phyloP scores from a whole-genome alignment of 2,329 filamentous ascomycete species.

The Blastomyces parvus region DNA sequence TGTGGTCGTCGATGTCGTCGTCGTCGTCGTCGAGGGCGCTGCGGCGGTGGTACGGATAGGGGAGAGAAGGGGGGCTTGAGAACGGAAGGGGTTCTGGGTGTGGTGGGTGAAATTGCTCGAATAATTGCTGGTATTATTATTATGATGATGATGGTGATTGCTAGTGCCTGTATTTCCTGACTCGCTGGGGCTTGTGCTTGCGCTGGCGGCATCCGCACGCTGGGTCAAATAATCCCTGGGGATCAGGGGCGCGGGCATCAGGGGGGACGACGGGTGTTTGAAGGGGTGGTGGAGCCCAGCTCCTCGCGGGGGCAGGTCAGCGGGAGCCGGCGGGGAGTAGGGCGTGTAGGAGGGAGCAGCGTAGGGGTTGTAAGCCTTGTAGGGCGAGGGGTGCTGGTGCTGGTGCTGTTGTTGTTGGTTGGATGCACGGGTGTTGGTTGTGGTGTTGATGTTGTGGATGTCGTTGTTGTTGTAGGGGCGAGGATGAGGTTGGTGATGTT shows the following conservation, averaged over 20 bases:
- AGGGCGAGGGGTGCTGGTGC: constrained; percentile 3
- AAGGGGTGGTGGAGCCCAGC: not conserved
- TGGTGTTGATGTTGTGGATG: not conserved
- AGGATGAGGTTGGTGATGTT: not conserved
- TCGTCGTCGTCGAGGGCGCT: constrained; percentile 13
- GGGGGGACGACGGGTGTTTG: not conserved
- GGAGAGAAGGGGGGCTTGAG: not conserved
- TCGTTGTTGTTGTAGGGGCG: too few relatives aligned
- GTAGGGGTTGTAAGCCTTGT: constrained; percentile 5
- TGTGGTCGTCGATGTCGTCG: too few relatives aligned
- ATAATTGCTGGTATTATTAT: not conserved
- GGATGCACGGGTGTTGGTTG: constrained; percentile 16
- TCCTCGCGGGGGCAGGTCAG: constrained; percentile 10
- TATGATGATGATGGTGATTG: constrained; percentile 7
- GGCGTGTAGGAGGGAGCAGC: not conserved
- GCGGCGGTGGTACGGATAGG: constrained; percentile 9
- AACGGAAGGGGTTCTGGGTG: constrained; percentile 7
- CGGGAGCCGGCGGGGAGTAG: not conserved
- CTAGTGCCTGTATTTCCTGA: not conserved
- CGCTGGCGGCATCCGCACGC: constrained; percentile 20
- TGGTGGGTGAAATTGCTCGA: not conserved
- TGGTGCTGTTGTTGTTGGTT: not conserved
- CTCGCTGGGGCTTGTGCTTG: not conserved
- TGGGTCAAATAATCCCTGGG: constrained; percentile 29
- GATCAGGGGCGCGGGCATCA: constrained; percentile 23